These are phyloP conservation scores for Hyaloperonospora brassicae DNA, from an alignment of 352 stramenopile genomes.

Conservation along the genomic window DNA sequence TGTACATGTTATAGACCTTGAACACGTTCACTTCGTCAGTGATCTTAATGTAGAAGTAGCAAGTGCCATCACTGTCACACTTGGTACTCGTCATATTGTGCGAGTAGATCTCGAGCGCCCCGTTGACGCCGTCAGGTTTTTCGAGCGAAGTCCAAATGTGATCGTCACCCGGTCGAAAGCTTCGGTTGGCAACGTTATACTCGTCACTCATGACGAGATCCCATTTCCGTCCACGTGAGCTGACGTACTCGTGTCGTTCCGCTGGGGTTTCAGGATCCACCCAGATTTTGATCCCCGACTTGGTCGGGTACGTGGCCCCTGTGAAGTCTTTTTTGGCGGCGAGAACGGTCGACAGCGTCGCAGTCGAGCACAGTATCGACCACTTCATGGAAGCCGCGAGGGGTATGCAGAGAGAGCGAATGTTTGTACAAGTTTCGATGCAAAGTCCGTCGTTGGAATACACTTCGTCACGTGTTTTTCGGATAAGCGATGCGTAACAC, in stretches of 20 bases:
- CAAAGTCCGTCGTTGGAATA: too few species aligned
- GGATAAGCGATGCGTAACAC: too few species aligned
- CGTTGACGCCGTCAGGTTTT: conserved; percentile 89
- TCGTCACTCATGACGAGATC: conserved; percentile 77
- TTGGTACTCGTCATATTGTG: conserved; percentile 59
- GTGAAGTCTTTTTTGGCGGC: conserved; percentile 8
- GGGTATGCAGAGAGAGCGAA: too few species aligned
- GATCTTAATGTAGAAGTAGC: conserved; percentile 41
- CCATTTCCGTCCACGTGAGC: conserved; percentile 38
- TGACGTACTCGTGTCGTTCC: conserved; percentile 29
- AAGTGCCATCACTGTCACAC: conserved; percentile 41
- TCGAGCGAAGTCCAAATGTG: conserved; percentile 91
- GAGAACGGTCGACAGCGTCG: not conserved
- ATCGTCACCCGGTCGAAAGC: conserved; percentile 87
- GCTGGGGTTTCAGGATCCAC: conserved; percentile 52
- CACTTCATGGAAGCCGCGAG: too few species aligned
- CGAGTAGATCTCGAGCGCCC: conserved; percentile 87
- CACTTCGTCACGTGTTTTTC: too few species aligned
- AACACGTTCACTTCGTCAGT: conserved; percentile 32
- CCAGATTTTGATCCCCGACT: conserved; percentile 36
- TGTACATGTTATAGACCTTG: conserved; percentile 53
- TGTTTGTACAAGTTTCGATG: too few species aligned
- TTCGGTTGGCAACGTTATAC: conserved; percentile 84
- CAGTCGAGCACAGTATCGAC: conserved; percentile 1
- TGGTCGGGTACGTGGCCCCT: conserved; percentile 23